Base-by-base conservation (phyloP, 2,329 filamentous ascomycete genomes). In the Sarocladiaceae sp. region DNA sequence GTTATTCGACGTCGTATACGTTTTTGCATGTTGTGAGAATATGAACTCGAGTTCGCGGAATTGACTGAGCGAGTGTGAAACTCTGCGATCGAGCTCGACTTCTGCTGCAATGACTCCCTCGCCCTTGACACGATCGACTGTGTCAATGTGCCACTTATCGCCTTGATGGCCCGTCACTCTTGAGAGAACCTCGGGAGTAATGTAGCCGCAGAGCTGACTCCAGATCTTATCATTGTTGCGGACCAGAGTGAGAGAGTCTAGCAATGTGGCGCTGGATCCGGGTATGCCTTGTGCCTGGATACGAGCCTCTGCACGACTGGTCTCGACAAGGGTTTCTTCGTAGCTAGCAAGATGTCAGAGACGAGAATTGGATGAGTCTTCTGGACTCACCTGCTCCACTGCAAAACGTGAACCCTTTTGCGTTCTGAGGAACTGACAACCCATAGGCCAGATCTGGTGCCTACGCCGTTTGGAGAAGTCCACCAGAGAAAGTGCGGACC, bases 401-500 rank as follows among this genome's bases (percentile, higher is more conserved):
- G 67, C 54, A 74, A 66, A 21, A 76, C 65, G 46, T 69, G 67
- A 16, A 70, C 61, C 16, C 40, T 43, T 4, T 55, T 57, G 10
- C 57, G 53, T 4, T 23, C 16, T 21, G 26, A 7, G 1, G 57
- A 59, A 1, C 67, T 66, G 33, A 69, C 58, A 45, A 82, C 65
- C 78, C 78, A 83, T 55, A 74, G 79, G 4, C 76, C 80, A 45
- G 66, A 73, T 3, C 79, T 69, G 23, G 68, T 59, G 2, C 74
- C 74, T 15, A 68, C 63, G 15, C 65, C 64, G 2, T 64, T 63
- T 0, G 69, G 66, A 18, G 74, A 67, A 2, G 77, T 66, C 21
- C 74, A 69, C 77, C 78, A 83, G 46, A 82, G 64, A 47, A 83
- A 73, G 55, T 83, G 80, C 12, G 72, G 57, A 0, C 80, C 80